phyloP scores from a whole-genome alignment of 2,329 filamentous ascomycete genomes.

The Xylaria sp. region DNA sequence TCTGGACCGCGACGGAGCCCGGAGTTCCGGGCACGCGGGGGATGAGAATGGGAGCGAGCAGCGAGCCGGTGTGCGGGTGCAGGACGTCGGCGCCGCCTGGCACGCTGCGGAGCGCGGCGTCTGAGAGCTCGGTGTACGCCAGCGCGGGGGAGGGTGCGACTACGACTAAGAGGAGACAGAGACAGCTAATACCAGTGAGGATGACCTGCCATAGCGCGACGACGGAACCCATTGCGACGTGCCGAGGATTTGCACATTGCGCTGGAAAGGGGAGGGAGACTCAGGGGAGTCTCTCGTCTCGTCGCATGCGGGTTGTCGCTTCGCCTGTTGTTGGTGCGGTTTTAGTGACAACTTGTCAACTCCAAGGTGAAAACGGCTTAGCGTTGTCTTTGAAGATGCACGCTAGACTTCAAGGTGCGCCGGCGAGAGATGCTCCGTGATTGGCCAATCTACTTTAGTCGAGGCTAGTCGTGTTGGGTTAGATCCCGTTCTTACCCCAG shows the following conservation, averaged over 20 bases:
- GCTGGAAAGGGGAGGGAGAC: background rate
- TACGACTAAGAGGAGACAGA: conserved; percentile 12
- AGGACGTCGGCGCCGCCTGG: conserved; percentile 71
- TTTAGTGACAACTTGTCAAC: conserved; percentile 4
- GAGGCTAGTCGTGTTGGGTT: background rate
- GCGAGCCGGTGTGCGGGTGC: conserved; percentile 66
- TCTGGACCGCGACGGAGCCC: conserved; percentile 65
- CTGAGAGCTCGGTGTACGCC: conserved; percentile 56
- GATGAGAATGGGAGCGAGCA: conserved; percentile 81
- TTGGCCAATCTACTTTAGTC: background rate
- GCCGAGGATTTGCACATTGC: conserved; percentile 5
- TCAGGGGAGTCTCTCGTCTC: background rate
- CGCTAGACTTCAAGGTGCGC: background rate
- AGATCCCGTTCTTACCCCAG: background rate
- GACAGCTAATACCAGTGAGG: background rate
- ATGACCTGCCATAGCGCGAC: conserved; percentile 1
- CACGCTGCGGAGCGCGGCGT: conserved; percentile 65
- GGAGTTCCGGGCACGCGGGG: conserved; percentile 84
- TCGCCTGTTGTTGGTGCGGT: background rate
- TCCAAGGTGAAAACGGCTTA: background rate
- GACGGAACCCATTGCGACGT: conserved; percentile 9
- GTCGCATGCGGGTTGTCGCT: background rate
- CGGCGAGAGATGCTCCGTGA: background rate
- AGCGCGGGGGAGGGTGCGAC: conserved; percentile 16
- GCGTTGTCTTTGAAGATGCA: background rate